phyloP scores from a whole-genome alignment of 306 rosid species.

The Aeschynomene evenia region DNA sequence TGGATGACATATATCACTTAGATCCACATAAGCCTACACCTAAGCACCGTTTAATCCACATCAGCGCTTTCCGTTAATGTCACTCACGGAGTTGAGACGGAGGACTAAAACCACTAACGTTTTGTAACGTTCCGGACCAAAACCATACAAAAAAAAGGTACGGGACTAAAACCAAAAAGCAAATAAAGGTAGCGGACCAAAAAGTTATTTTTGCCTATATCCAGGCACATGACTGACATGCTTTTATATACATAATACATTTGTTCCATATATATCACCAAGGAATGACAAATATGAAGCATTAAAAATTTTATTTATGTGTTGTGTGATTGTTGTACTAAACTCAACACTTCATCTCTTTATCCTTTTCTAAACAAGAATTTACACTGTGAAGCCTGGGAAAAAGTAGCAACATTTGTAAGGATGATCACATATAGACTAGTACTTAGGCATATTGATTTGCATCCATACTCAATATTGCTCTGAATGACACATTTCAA shows the following conservation, averaged over 20 bases:
- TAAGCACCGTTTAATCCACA: too few species aligned
- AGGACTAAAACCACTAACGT: too few species aligned
- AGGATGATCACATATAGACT: background rate
- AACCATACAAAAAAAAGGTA: too few species aligned
- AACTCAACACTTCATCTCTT: background rate
- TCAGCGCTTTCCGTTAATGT: too few species aligned
- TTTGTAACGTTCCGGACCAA: too few species aligned
- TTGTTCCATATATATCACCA: background rate
- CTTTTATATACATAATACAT: slow-evolving; percentile 4
- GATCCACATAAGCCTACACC: too few species aligned
- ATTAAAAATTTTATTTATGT: background rate
- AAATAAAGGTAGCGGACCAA: too few species aligned
- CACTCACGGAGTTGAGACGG: too few species aligned
- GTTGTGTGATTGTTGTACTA: background rate
- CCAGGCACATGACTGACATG: background rate
- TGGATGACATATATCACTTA: too few species aligned
- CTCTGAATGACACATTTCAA: background rate
- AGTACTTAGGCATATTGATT: slow-evolving; percentile 6
- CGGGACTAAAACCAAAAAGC: too few species aligned
- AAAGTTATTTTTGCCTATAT: too few species aligned
- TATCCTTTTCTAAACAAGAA: slow-evolving; percentile 1
- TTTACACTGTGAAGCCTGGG: background rate
- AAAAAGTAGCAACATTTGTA: background rate
- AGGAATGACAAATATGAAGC: slow-evolving; percentile 22
- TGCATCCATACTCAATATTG: slow-evolving; percentile 12